These are phyloP conservation scores for Eucalyptus cladocalyx DNA, from an alignment of 345 rosid genomes.

Conservation along the genomic window DNA sequence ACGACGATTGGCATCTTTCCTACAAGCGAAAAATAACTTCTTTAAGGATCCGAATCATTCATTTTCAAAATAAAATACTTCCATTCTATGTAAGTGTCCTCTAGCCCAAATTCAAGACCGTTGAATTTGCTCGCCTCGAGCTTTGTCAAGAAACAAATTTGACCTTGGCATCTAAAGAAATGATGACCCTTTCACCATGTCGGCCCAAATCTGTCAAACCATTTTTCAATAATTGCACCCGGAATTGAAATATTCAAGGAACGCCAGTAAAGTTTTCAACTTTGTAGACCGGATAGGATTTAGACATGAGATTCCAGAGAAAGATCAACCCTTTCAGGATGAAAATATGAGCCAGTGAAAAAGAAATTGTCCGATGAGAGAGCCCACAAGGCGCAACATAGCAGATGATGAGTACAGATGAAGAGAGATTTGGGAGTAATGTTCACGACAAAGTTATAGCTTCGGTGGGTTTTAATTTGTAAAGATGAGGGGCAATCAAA, in stretches of 20 bases:
- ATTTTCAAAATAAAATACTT: not conserved
- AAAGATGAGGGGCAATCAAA: not conserved
- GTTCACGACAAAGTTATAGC: not conserved
- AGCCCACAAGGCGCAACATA: not conserved
- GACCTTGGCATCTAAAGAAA: not conserved
- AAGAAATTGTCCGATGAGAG: not conserved
- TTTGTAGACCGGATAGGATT: not conserved
- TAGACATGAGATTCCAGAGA: not conserved
- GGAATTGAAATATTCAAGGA: not conserved
- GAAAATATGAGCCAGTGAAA: not conserved
- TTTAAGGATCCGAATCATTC: not conserved
- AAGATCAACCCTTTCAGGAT: not conserved
- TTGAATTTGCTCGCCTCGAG: not conserved
- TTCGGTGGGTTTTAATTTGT: not conserved
- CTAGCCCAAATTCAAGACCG: not conserved
- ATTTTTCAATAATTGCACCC: not conserved
- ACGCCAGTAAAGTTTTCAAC: not conserved
- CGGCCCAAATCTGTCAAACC: not conserved
- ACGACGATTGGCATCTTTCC: not conserved
- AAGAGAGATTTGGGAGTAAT: not conserved
- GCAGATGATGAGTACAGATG: not conserved
- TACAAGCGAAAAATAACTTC: not conserved
- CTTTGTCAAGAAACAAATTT: not conserved
- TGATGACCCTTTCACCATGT: not conserved
- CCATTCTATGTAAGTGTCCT: not conserved